phyloP scores from a whole-genome alignment of 129 eudicot genomes.

The Arctium lappa region DNA sequence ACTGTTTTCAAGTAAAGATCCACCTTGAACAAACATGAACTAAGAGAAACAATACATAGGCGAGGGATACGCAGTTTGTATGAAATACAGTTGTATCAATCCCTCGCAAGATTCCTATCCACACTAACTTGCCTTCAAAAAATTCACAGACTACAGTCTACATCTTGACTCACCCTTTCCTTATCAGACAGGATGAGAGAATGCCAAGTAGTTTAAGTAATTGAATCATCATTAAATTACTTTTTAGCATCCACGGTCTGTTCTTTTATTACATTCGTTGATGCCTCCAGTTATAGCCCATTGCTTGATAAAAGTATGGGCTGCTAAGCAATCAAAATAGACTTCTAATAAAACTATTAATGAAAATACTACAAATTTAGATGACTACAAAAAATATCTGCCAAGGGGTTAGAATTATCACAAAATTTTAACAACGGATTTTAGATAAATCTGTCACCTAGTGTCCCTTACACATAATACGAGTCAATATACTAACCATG shows the following conservation, averaged over 20 bases:
- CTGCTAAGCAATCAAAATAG: neutral
- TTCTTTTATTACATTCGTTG: neutral
- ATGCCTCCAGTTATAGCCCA: neutral
- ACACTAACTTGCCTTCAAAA: neutral
- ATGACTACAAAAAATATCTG: neutral
- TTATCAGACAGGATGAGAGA: neutral
- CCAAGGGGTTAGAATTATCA: neutral
- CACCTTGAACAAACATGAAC: neutral
- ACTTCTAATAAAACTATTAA: neutral
- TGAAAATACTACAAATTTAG: neutral
- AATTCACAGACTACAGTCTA: neutral
- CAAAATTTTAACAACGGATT: neutral
- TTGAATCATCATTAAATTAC: neutral
- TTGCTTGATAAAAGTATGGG: neutral
- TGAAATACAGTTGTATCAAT: neutral
- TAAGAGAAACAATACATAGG: neutral
- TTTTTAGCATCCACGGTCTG: neutral
- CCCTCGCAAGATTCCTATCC: neutral
- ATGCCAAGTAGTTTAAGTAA: neutral
- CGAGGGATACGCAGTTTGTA: neutral
- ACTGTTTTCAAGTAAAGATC: neutral
- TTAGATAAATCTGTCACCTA: neutral
- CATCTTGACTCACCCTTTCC: neutral
- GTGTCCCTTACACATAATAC: neutral
- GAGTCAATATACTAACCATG: neutral